Evolutionary conservation across 1,284 basidiomycete species (phyloP), one percentile per base, ranked within the genome.

Genomic region (Heterobasidion occidentale): DNA sequence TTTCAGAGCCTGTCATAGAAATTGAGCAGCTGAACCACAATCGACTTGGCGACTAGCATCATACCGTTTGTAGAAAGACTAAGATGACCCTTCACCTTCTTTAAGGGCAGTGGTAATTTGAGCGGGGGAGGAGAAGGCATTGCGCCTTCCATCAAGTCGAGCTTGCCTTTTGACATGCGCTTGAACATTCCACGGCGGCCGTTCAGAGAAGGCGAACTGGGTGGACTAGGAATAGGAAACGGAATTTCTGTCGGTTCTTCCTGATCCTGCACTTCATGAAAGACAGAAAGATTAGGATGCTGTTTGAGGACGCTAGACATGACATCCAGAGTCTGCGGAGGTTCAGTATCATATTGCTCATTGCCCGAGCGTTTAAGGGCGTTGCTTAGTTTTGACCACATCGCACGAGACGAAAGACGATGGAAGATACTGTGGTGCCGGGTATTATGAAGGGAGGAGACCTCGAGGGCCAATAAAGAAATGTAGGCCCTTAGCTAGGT

Each of bases 301-400:
- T 82, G 78, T 64, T 84, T 78, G 53, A 74, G 75, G 46, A 83
- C 76, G 62, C 74, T 73, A 49, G 72, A 67, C 61, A 84, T 66
- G 38, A 83, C 79, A 52, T 79, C 74, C 19, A 27, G 35, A 27
- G 69, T 51, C 17, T 65, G 67, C 52, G 72, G 66, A 56, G 64
- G 64, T 48, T 69, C 68, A 36, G 59, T 60, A 53, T 79, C 77
- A 38, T 38, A 17, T 36, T 46, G 42, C 55, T 74, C 73, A 35
- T 74, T 68, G 56, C 69, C 74, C 42, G 71, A 73, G 54, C 73
- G 61, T 60, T 79, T 84, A 61, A 86, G 72, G 42, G 74, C 79
- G 60, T 72, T 77, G 65, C 75, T 79, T 48, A 86, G 63, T 68
- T 80, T 86, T 4, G 81, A 76, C 83, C 83, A 86, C 84, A 86